phyloP scores from a whole-genome alignment of 495 filamentous ascomycete species.

The Tuber microsphaerosporum region DNA sequence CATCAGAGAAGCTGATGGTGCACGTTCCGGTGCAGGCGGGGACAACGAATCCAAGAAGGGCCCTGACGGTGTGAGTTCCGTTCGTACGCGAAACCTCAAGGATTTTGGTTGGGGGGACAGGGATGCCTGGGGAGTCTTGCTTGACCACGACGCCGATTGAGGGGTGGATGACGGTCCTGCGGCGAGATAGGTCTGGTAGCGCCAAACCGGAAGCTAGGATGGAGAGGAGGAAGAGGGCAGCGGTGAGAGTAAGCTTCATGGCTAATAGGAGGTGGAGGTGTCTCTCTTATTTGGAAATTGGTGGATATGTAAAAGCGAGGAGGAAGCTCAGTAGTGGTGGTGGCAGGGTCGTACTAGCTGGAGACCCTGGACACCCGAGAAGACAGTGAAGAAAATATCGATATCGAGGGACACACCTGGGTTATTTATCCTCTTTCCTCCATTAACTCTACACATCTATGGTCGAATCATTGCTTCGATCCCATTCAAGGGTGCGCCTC shows the following conservation, averaged over 20 bases:
- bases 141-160: background rate
- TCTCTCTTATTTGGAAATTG: background rate
- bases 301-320: background rate
- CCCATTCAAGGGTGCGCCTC: background rate
- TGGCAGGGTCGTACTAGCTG: background rate
- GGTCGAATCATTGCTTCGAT: background rate
- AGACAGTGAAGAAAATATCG: background rate
- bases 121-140: background rate
- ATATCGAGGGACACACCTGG: background rate
- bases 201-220: background rate
- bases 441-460: background rate
- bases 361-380: background rate
- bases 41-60: background rate
- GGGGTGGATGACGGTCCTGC: fast-evolving
- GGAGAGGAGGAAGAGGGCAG: background rate
- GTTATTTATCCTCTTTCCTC: conserved; percentile 1
- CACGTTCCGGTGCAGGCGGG: background rate
- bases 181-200: background rate
- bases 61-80: background rate
- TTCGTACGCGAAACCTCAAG: background rate
- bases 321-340: background rate
- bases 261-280: background rate
- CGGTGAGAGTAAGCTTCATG: background rate
- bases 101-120: background rate
- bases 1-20: background rate